Evolutionary conservation across 345 rosid genomes (phyloP), one percentile per base, ranked within the genome.

Genomic region (Sisymbrium altissimum): DNA sequence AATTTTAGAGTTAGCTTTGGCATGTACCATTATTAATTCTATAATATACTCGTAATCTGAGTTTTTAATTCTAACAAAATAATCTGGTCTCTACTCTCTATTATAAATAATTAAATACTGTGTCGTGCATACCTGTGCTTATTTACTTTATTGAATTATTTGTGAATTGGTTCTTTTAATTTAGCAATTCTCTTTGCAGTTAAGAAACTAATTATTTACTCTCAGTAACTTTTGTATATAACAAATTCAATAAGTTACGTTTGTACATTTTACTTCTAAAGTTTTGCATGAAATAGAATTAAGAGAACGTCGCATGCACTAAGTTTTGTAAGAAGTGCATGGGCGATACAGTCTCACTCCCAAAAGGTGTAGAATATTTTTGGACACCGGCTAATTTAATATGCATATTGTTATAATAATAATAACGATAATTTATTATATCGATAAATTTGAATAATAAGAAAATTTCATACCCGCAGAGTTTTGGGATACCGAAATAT

Each of bases 41-140:
- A 36, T 45, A 45, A 41, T 55, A 18, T 61, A 68, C 32, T 55
- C 17, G 19, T 13, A 69, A 30, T 48, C 7, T 48, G 32, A 61
- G 50, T 49, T 71, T 71, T 45, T 53, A 27, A 53, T 45, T 29
- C 12, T 10, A 46, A 70, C 57, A 45, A 23, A 32, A 14, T 21
- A 25, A 45, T 48, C 25, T n/a, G 44, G 64, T 57, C 36, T 45
- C 46, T n/a, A 0, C 25, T 57, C 36, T 45, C 46, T n/a, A 0
- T 38, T 59, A 58, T 70, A 70, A 9, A 33, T 70, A 58, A 39
- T 32, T 23, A n/a, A n/a, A n/a, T n/a, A n/a, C n/a, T 10, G 27
- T 46, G 57, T 60, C 68, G 63, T 60, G 41, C 75, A 60, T 60
- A 17, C 68, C 61, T 61, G 68, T 39, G 67, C 18, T 41, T 70